These are phyloP conservation scores for Striga asiatica DNA, from an alignment of 257 asterid species.

Conservation along the genomic window DNA sequence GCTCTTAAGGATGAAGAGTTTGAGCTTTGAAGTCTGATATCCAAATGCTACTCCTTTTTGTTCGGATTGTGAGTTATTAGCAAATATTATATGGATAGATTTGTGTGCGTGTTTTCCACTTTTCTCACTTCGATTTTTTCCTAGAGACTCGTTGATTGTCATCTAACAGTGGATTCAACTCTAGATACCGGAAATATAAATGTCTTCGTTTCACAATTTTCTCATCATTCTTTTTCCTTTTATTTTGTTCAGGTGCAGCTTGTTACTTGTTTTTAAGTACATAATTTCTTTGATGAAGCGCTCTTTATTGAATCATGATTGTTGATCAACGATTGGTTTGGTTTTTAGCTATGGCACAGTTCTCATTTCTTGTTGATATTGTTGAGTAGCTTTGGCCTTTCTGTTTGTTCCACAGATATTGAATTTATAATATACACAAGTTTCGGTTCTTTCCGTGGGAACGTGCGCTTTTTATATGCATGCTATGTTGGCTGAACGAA, in stretches of 20 bases:
- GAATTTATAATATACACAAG: too few relatives aligned
- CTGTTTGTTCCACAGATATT: not conserved
- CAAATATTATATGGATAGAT: slow-evolving; percentile 21
- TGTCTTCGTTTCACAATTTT: slow-evolving; percentile 1
- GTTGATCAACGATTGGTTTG: not conserved
- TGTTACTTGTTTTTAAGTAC: not conserved
- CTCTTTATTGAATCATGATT: not conserved
- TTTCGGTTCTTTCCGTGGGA: too few relatives aligned
- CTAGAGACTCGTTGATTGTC: slow-evolving; percentile 17
- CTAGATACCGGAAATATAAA: slow-evolving; percentile 16
- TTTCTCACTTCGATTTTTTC: slow-evolving; percentile 10
- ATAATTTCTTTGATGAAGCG: not conserved
- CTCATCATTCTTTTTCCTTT: not conserved
- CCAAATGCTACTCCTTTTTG: slow-evolving; percentile 19
- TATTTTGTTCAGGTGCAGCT: not conserved
- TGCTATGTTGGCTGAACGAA: too few relatives aligned
- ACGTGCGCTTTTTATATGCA: too few relatives aligned
- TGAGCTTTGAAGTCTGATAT: slow-evolving; percentile 56
- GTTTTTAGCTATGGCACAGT: not conserved
- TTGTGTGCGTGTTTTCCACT: slow-evolving; percentile 18
- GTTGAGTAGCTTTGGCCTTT: not conserved
- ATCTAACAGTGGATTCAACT: slow-evolving; percentile 12
- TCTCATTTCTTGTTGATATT: not conserved
- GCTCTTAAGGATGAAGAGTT: slow-evolving; percentile 88
- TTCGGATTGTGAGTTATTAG: slow-evolving; percentile 26